Evolutionary conservation across 129 eudicot species (phyloP), one percentile per base, ranked within the genome.

Genomic region (Lactuca saligna): DNA sequence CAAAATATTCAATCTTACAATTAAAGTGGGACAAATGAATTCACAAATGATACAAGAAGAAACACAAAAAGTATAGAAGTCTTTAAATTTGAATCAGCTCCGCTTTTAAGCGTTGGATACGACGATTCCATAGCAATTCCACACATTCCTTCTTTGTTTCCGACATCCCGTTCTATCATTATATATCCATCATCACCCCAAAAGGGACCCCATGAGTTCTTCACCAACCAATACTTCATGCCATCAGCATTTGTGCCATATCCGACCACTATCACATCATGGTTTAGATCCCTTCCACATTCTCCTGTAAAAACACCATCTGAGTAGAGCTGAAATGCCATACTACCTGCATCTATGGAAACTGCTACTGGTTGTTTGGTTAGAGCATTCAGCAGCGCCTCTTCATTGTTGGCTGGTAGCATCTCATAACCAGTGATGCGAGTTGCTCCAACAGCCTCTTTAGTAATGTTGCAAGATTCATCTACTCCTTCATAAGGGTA

Each of bases 101-200:
- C 15, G 5, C 8, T 38, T 9, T 35, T 17, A 63, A 15, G 57
- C 71, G 78, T 49, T 56, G 79, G 73, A 61, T 75, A 75, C 5
- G 79, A 66, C 34, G 73, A 66, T 54, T 44, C 39, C 79, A 66
- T 75, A 2, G 79, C 73, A 66, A 75, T 75, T 7, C 79, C 79
- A 50, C 79, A 66, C 0, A 66, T 42, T 16, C 79, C 79, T 44
- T 66, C 61, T 3, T 17, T 60, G 6, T 9, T 7, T 3, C 49
- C 74, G 10, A 75, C 68, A 57, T 75, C 68, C 20, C 79, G 59
- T 37, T 75, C 54, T 61, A 66, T 65, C 61, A 72, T 61, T 13
- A 75, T 66, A 50, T 75, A 75, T 8, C 79, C 79, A 4, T 49
- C 74, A 39, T 75, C 79, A 3, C 79, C 79, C 74, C 79, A 73